Evolutionary conservation across 2,329 filamentous ascomycete genomes (phyloP), one percentile per base, ranked within the genome.

Genomic region (Pseudogymnoascus pannorum): DNA sequence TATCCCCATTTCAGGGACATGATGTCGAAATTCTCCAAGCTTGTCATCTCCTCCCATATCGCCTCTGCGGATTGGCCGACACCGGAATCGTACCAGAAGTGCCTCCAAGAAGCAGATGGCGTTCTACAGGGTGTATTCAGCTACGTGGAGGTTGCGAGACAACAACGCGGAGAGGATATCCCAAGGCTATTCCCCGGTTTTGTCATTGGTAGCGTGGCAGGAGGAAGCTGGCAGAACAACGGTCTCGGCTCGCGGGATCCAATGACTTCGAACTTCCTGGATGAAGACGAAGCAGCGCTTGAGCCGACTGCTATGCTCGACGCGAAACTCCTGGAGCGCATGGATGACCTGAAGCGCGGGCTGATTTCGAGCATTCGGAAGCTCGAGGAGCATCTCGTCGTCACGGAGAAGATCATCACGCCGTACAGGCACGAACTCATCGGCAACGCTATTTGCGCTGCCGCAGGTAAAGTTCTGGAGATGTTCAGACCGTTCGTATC

Each of bases 21-120:
- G 87, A 99, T 99, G 94, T 97, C 94, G 48, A 92, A 96, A 69
- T 99, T 99, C 74, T 97, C 94, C n/a, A 99, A 99, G 74, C 81
- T 99, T 8, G 94, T 99, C 48, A 87, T 99, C 57, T 99, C 94
- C 2, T 97, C 94, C 12, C 94, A 99, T 72, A 97, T 99, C 72
- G 94, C 94, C 38, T 92, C 93, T 5, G 91, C 93, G 33, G 94
- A 99, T 76, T 97, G 92, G 85, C 92, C 93, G 7, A 92, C 93
- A 60, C 87, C 91, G 14, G 94, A 99, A 74, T 95, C 93, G 0
- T 89, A 93, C 64, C 88, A 94, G 60, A 99, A 99, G 73, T 99
- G 94, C 71, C 76, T 97, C 66, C 91, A 95, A 72, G 94, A 99
- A 77, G 94, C 94, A n/a, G 94, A 99, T 65, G 94, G 94, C 57